A percentile compares a stretch with the other conserved stretches of the same genome.
phyloP scores from a whole-genome alignment of 345 rosid species.

The Geranium rotundifolium region DNA sequence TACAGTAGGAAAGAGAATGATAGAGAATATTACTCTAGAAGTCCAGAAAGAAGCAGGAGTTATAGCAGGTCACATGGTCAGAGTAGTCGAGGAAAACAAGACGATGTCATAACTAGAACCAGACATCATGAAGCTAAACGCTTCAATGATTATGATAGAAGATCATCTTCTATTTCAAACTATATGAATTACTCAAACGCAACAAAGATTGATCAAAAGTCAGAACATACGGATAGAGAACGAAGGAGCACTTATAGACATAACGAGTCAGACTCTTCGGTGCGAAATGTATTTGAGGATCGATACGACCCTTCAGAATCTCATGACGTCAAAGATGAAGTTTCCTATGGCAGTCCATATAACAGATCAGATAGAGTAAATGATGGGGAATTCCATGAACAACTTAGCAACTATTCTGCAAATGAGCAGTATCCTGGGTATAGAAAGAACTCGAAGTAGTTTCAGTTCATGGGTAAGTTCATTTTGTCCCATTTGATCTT shows the following conservation, averaged over 20 bases:
- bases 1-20: slow-evolving; percentile 16
- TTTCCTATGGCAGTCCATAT: slow-evolving; percentile 3
- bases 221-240: slow-evolving; percentile 15
- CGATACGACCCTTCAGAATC: slow-evolving; percentile 65
- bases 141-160: slow-evolving; percentile 13
- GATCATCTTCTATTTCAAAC: slow-evolving; percentile 16
- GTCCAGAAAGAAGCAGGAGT: slow-evolving; percentile 17
- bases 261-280: slow-evolving; percentile 13
- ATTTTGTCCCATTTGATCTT: background rate
- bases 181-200: too few species aligned
- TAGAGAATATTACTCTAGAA: slow-evolving; percentile 24
- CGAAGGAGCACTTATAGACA: slow-evolving; percentile 15
- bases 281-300: slow-evolving; percentile 47
- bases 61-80: slow-evolving; percentile 22
- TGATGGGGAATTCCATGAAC: slow-evolving; percentile 6
- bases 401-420: slow-evolving; percentile 9
- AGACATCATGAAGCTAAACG: slow-evolving; percentile 23
- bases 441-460: too few species aligned
- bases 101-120: slow-evolving; percentile 23
- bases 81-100: slow-evolving; percentile 20
- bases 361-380: slow-evolving; percentile 1
- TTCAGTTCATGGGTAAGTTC: slow-evolving; percentile 1
- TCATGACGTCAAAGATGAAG: slow-evolving; percentile 22
- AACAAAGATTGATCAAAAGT: slow-evolving; percentile 11
- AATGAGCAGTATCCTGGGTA: too few species aligned